phyloP scores from a whole-genome alignment of 164 flowering plant species.

The Magnolia officinalis region DNA sequence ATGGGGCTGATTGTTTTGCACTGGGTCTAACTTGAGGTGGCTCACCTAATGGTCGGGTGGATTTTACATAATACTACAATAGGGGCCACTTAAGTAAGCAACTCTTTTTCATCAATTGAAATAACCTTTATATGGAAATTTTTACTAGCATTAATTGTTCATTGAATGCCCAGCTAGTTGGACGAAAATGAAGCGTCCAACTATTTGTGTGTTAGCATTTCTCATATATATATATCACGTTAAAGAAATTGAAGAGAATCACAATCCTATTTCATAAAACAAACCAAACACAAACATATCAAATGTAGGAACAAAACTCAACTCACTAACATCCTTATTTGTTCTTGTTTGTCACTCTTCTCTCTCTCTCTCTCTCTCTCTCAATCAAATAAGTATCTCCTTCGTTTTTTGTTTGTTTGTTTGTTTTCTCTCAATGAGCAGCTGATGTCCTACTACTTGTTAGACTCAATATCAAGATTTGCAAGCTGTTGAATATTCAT shows the following conservation, averaged over 20 bases:
- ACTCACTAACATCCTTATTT: not conserved
- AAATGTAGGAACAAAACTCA: not conserved
- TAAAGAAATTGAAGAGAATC: not conserved
- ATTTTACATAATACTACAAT: too few species aligned
- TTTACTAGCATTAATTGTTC: too few species aligned
- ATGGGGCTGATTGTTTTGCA: too few species aligned
- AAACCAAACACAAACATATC: not conserved
- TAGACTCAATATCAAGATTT: slow-evolving; percentile 27
- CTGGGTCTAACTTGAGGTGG: too few species aligned
- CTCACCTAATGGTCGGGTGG: too few species aligned
- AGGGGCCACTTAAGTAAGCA: too few species aligned
- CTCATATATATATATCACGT: not conserved
- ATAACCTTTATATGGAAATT: too few species aligned
- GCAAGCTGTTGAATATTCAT: slow-evolving; percentile 76
- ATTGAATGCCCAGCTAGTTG: too few species aligned
- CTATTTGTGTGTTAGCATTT: too few species aligned
- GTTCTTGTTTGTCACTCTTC: not conserved
- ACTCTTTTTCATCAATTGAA: too few species aligned
- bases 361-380: not conserved
- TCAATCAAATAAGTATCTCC: not conserved
- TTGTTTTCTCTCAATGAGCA: not conserved
- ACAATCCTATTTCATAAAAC: not conserved
- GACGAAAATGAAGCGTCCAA: too few species aligned
- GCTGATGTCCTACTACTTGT: not conserved
- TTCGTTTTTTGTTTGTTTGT: not conserved